Percentiles rank a stretch among this genome's conserved stretches.
Conservation (phyloP, 2,329 filamentous ascomycete genomes). For the Ophiocordyceps sinensis region DNA sequence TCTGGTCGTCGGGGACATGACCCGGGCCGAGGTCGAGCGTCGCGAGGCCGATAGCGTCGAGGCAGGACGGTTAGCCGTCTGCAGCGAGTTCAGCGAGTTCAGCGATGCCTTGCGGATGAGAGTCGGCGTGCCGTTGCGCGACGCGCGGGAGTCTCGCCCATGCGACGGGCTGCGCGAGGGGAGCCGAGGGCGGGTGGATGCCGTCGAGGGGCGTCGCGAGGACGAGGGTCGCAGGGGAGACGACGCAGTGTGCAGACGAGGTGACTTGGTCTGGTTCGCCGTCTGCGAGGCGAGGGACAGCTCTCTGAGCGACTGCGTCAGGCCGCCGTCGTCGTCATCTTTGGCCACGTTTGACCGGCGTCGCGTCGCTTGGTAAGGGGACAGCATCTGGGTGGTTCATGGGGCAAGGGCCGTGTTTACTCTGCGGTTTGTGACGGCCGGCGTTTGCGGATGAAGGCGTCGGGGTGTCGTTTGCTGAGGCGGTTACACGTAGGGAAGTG, state of each 20-base stretch:
- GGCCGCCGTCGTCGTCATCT: conserved; percentile 15
- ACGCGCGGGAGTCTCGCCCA: conserved; percentile 28
- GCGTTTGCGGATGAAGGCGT: too few species aligned
- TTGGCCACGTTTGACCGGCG: conserved; percentile 18
- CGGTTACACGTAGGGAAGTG: too few species aligned
- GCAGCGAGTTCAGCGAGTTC: conserved; percentile 43
- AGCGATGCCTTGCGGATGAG: conserved; percentile 42
- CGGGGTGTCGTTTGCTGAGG: too few species aligned
- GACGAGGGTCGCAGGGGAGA: conserved; percentile 21
- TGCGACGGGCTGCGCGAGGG: conserved; percentile 28
- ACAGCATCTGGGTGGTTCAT: conserved; percentile 2
- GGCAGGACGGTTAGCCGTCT: conserved; percentile 27
- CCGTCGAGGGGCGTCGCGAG: conserved; percentile 21
- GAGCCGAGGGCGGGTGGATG: conserved; percentile 21
- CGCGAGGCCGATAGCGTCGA: conserved; percentile 21
- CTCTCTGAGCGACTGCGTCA: conserved; percentile 27
- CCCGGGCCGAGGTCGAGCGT: conserved; percentile 31
- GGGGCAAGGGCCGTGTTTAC: not conserved
- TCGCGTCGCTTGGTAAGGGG: conserved; percentile 6
- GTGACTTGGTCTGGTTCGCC: conserved; percentile 8
- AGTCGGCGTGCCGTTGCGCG: conserved; percentile 32
- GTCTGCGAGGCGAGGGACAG: conserved; percentile 26
- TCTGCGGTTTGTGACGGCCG: too few species aligned
- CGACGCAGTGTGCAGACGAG: conserved; percentile 14
- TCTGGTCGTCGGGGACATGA: conserved; percentile 27